These are phyloP conservation scores for Carex littledalei DNA, from an alignment of 176 grass and related monocot species.

Conservation along the genomic window DNA sequence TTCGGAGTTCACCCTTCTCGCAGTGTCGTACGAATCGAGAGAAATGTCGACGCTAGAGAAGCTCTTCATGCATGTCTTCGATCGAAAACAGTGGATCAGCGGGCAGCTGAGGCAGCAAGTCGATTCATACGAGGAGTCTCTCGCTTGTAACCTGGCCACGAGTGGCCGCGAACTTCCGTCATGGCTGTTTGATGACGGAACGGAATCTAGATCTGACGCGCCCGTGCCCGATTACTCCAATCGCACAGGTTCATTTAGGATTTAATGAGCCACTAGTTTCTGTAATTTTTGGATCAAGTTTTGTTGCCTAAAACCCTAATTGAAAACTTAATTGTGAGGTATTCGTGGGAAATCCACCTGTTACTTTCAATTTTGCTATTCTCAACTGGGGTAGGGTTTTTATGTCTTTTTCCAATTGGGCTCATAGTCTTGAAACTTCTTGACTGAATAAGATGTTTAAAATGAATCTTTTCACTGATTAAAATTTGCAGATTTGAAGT, in stretches of 20 bases:
- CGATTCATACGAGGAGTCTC: slow-evolving; percentile 49
- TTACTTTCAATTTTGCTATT: not conserved
- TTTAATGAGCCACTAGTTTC: not conserved
- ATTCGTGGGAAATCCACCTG: not conserved
- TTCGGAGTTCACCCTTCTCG: not conserved
- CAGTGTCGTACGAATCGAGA: slow-evolving; percentile 29
- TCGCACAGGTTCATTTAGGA: slow-evolving; percentile 18
- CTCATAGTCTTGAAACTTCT: slow-evolving; percentile 10
- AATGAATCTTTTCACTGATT: not conserved
- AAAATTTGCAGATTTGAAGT: not conserved
- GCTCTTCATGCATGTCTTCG: slow-evolving; percentile 83
- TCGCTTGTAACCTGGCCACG: slow-evolving; percentile 52
- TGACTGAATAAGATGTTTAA: not conserved
- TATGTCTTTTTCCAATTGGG: not conserved
- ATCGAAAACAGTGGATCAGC: slow-evolving; percentile 37
- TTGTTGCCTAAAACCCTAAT: not conserved
- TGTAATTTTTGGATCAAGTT: not conserved
- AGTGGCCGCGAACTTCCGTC: slow-evolving; percentile 41
- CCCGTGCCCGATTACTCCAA: slow-evolving; percentile 1
- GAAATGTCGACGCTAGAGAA: slow-evolving; percentile 53
- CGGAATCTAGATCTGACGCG: not conserved
- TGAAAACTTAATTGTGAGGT: not conserved
- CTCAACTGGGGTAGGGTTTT: not conserved
- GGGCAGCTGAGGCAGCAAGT: slow-evolving; percentile 56
- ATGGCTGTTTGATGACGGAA: slow-evolving; percentile 39